Evolutionary conservation across 1,139 yeast genomes (phyloP).

Genomic region (Taphrina deformans): DNA sequence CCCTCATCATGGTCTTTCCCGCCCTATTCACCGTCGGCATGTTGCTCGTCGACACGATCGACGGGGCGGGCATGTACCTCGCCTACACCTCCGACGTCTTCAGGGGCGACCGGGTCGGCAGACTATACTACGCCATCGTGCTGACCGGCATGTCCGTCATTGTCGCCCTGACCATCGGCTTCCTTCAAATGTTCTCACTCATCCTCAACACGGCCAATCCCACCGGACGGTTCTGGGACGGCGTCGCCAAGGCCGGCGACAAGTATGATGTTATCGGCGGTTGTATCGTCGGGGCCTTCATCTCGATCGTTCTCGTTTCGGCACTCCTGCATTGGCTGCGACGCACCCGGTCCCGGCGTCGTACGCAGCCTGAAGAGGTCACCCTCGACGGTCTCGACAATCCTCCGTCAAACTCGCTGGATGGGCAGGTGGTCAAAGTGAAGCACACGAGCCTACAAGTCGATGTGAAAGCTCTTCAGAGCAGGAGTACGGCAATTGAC

Average conservation of each 20-base stretch:
- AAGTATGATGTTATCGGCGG: conserved; percentile 35
- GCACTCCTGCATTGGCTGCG: conserved; percentile 25
- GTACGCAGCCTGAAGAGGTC: background rate
- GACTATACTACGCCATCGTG: conserved; percentile 31
- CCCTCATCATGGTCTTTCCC: conserved; percentile 34
- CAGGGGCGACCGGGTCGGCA: background rate
- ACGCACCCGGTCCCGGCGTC: background rate
- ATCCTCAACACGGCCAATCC: conserved; percentile 23
- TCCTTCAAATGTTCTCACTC: conserved; percentile 33
- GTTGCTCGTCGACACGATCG: conserved; percentile 35
- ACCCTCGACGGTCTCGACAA: background rate
- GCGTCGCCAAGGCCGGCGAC: conserved; percentile 32
- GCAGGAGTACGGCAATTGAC: background rate
- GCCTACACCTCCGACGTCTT: conserved; percentile 28
- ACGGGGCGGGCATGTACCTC: conserved; percentile 32
- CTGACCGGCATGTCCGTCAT: conserved; percentile 33
- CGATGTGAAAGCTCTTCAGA: background rate
- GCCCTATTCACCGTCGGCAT: conserved; percentile 33
- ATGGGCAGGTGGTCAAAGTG: background rate
- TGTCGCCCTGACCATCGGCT: conserved; percentile 33
- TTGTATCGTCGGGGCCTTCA: conserved; percentile 31
- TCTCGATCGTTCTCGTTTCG: conserved; percentile 23
- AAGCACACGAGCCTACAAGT: background rate
- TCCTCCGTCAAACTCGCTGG: background rate
- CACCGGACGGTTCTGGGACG: conserved; percentile 33